Evolutionary conservation across 176 grass and related monocot genomes (phyloP).

Genomic region (Oryza meridionalis): DNA sequence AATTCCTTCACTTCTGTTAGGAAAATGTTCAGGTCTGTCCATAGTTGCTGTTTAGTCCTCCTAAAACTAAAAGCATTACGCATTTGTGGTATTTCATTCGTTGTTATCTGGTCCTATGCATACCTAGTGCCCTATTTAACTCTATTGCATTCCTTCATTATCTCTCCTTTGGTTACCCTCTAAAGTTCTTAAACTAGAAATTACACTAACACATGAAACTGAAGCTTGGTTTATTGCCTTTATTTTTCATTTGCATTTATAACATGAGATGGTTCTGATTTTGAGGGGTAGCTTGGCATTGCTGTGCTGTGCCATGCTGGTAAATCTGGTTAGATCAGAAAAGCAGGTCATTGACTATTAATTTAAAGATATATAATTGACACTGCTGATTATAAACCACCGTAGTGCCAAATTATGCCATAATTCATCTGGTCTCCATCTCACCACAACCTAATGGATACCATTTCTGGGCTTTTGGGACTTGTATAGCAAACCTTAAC

Average conservation of each 20-base stretch:
- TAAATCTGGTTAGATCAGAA: slow-evolving; percentile 8
- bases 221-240: not conserved
- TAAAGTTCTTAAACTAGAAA: slow-evolving; percentile 3
- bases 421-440: slow-evolving; percentile 9
- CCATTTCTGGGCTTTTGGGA: not conserved
- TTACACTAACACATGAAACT: not conserved
- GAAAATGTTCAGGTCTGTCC: not conserved
- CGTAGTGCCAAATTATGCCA: slow-evolving; percentile 11
- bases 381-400: not conserved
- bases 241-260: not conserved
- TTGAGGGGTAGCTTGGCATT: not conserved
- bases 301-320: slow-evolving; percentile 6
- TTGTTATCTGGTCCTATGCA: slow-evolving; percentile 1
- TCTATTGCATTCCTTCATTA: slow-evolving; percentile 18
- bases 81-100: not conserved
- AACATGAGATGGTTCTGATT: not conserved
- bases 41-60: slow-evolving; percentile 23
- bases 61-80: slow-evolving; percentile 2
- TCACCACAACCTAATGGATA: slow-evolving; percentile 24
- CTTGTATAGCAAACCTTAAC: slow-evolving; percentile 13
- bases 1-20: slow-evolving; percentile 15
- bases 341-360: not conserved
- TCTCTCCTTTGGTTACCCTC: not conserved
- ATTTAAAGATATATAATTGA: not conserved
- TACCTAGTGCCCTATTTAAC: slow-evolving; percentile 18